phyloP scores from a whole-genome alignment of 805 yeast species.

The Candida verbasci region DNA sequence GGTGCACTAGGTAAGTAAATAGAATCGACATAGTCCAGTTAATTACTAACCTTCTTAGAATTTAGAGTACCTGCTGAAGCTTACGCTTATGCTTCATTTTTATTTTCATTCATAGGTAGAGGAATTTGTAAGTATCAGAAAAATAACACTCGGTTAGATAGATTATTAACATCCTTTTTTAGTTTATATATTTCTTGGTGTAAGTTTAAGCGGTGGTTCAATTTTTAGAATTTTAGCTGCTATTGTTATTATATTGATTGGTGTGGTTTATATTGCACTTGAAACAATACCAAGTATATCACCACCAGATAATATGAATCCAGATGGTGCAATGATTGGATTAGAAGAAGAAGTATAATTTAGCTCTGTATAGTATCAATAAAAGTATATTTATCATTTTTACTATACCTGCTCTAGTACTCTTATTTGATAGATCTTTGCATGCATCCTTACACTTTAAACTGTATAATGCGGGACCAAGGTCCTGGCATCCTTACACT shows the following conservation, averaged over 20 bases:
- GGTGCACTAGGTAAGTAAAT: conserved; percentile 42
- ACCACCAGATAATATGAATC: conserved; percentile 77
- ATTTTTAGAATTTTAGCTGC: conserved; percentile 56
- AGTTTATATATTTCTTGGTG: conserved; percentile 37
- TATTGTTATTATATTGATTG: conserved; percentile 53
- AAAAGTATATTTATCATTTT: too few species aligned
- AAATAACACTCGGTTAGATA: background rate
- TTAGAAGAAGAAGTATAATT: conserved; percentile 32
- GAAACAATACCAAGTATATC: conserved; percentile 73
- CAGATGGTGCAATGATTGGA: conserved; percentile 37
- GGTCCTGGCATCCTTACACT: too few species aligned
- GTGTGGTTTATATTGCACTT: conserved; percentile 54
- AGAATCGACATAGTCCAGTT: conserved; percentile 1
- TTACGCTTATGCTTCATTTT: conserved; percentile 61
- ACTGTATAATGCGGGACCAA: too few species aligned
- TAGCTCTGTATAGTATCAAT: too few species aligned
- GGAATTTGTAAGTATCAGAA: conserved; percentile 51
- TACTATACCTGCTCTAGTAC: too few species aligned
- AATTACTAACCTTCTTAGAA: conserved; percentile 22
- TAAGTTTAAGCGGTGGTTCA: conserved; percentile 44
- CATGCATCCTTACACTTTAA: too few species aligned
- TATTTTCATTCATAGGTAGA: conserved; percentile 70
- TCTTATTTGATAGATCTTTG: too few species aligned
- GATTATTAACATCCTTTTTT: conserved; percentile 16
- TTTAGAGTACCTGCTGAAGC: conserved; percentile 55